Evolutionary conservation across 2,329 filamentous ascomycete species (phyloP).

Genomic region (Fusarium drepaniforme): DNA sequence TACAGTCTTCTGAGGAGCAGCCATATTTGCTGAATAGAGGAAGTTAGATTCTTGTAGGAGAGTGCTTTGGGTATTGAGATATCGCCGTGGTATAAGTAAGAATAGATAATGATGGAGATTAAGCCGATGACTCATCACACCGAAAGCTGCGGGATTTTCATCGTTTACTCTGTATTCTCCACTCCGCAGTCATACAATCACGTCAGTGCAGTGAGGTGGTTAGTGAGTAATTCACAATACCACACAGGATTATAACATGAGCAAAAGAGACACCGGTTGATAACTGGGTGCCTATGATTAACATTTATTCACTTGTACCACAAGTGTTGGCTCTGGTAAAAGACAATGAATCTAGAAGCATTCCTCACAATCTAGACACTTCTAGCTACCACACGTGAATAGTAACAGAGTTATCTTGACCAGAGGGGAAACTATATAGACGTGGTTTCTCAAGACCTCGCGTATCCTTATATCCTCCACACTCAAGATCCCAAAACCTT

Average conservation of each 20-base stretch:
- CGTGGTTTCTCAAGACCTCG: no score
- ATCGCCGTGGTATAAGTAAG: background rate
- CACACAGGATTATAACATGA: background rate
- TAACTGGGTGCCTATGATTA: background rate
- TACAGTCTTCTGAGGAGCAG: slow-evolving; percentile 14
- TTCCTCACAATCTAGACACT: no score
- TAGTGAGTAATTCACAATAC: background rate
- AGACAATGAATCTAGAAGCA: background rate
- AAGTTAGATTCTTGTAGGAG: background rate
- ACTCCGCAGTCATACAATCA: background rate
- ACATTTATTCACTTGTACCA: background rate
- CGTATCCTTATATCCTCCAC: background rate
- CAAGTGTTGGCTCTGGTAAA: background rate
- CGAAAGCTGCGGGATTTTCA: background rate
- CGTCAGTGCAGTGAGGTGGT: background rate
- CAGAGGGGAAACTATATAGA: no score
- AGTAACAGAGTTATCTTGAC: no score
- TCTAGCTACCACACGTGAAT: no score
- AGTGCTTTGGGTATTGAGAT: background rate
- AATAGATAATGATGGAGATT: background rate
- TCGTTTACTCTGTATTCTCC: background rate
- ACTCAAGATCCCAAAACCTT: background rate
- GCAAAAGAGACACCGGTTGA: background rate
- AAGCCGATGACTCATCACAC: background rate
- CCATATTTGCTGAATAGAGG: background rate